phyloP scores from a whole-genome alignment of 495 filamentous ascomycete species.

The Amphirosellinia nigrospora region DNA sequence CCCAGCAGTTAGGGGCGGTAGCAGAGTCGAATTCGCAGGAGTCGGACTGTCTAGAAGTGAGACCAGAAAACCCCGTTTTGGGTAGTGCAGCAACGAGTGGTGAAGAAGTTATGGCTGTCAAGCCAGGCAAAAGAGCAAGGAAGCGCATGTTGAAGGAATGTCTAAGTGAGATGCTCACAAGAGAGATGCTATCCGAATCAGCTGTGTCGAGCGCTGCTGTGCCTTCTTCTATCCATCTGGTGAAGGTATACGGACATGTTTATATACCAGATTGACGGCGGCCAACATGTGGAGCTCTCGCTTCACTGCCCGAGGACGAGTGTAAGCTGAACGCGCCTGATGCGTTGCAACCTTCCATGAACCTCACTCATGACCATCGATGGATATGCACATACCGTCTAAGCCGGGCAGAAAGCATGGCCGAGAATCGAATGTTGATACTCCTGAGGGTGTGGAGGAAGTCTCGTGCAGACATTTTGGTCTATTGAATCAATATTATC shows the following conservation, averaged over 20 bases:
- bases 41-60: slow-evolving; percentile 21
- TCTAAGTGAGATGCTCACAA: background rate
- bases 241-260: slow-evolving; percentile 7
- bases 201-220: slow-evolving; percentile 24
- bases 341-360: slow-evolving; percentile 10
- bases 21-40: slow-evolving; percentile 34
- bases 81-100: slow-evolving; percentile 23
- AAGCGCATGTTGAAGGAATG: slow-evolving; percentile 28
- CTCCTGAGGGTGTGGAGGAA: slow-evolving; percentile 15
- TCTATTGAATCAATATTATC: slow-evolving; percentile 23
- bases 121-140: slow-evolving; percentile 15
- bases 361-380: slow-evolving; percentile 5
- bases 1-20: slow-evolving; percentile 34
- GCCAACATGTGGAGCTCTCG: slow-evolving; percentile 5
- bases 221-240: slow-evolving; percentile 5
- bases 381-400: background rate
- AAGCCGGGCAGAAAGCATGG: background rate
- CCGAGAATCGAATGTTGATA: slow-evolving; percentile 11
- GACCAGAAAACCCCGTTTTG: background rate
- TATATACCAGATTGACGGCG: slow-evolving; percentile 19
- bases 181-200: slow-evolving; percentile 22
- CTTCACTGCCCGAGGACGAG: background rate
- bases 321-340: slow-evolving; percentile 1
- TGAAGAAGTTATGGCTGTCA: slow-evolving; percentile 20
- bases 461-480: slow-evolving; percentile 13